Conservation (phyloP, 2,329 filamentous ascomycete species). For the Ophiosphaerella herpotricha region DNA sequence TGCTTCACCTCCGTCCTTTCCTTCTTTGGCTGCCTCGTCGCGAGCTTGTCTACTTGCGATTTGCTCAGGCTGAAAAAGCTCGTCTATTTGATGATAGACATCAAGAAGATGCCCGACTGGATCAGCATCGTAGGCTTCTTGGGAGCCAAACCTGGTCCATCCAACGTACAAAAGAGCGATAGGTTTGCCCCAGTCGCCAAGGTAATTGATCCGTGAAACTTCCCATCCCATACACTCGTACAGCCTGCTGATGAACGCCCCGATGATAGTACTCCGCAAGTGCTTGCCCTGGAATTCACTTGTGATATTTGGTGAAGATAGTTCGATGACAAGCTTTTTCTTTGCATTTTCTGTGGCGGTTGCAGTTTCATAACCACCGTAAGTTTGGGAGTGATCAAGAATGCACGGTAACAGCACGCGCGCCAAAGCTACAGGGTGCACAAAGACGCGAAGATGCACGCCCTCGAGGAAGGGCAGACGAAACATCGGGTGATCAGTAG, state of each 20-base stretch:
- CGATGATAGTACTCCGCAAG: constrained; percentile 69
- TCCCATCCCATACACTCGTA: constrained; percentile 66
- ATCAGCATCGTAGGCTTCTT: constrained; percentile 65
- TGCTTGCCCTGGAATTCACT: constrained; percentile 72
- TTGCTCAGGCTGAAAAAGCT: constrained; percentile 63
- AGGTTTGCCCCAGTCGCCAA: constrained; percentile 71
- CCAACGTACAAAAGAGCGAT: constrained; percentile 67
- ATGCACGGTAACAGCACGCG: constrained; percentile 67
- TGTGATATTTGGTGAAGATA: constrained; percentile 76
- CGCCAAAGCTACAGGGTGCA: constrained; percentile 63
- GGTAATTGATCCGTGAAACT: constrained; percentile 66
- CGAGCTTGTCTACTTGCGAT: constrained; percentile 60
- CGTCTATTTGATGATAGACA: constrained; percentile 70
- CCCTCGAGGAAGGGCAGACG: constrained; percentile 64
- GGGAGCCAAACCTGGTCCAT: constrained; percentile 68
- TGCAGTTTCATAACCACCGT: constrained; percentile 56
- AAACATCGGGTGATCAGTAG: constrained; percentile 68
- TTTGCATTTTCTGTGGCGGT: constrained; percentile 41
- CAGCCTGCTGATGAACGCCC: constrained; percentile 64
- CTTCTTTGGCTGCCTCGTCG: constrained; percentile 55
- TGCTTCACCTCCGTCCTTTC: constrained; percentile 49
- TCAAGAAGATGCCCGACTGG: constrained; percentile 73
- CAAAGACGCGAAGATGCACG: constrained; percentile 71
- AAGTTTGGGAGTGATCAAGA: constrained; percentile 57
- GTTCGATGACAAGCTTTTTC: constrained; percentile 69